Evolutionary conservation across 2,329 filamentous ascomycete species (phyloP).

Genomic region (Fusarium clavum): DNA sequence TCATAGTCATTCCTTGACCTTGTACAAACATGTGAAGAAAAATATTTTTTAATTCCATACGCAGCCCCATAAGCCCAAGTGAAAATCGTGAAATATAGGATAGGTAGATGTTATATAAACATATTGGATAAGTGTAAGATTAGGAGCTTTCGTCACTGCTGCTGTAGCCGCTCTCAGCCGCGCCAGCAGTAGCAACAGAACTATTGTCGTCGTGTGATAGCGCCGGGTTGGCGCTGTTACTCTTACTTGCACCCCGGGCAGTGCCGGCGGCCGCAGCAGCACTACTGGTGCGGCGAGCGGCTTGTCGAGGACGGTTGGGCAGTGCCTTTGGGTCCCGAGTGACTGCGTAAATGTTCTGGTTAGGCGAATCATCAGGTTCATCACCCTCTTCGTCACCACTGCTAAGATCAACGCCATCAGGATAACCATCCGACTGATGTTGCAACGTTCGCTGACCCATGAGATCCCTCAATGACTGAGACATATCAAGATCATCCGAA

Average conservation of each 20-base stretch:
- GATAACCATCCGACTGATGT: constrained; percentile 57
- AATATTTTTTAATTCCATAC: constrained; percentile 8
- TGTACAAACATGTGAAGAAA: not conserved
- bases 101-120: not conserved
- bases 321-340: constrained; percentile 32
- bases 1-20: not conserved
- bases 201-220: constrained; percentile 50
- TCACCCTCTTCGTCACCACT: constrained; percentile 58
- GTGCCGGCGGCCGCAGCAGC: constrained; percentile 51
- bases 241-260: constrained; percentile 49
- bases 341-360: constrained; percentile 49
- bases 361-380: constrained; percentile 52
- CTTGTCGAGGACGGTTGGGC: constrained; percentile 33
- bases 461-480: constrained; percentile 47
- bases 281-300: constrained; percentile 46
- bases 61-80: not conserved
- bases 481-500: constrained; percentile 47
- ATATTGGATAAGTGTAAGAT: not conserved
- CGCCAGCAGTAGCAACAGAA: constrained; percentile 57
- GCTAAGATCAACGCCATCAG: constrained; percentile 54
- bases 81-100: constrained; percentile 9
- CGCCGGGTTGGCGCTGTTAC: constrained; percentile 45
- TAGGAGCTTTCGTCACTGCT: constrained; percentile 49
- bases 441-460: constrained; percentile 52
- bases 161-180: constrained; percentile 54